Percentiles rank a stretch among this genome's conserved stretches.
Conservation (phyloP, 192 early-diverging fungal genomes). For the Glomus cerebriforme region DNA sequence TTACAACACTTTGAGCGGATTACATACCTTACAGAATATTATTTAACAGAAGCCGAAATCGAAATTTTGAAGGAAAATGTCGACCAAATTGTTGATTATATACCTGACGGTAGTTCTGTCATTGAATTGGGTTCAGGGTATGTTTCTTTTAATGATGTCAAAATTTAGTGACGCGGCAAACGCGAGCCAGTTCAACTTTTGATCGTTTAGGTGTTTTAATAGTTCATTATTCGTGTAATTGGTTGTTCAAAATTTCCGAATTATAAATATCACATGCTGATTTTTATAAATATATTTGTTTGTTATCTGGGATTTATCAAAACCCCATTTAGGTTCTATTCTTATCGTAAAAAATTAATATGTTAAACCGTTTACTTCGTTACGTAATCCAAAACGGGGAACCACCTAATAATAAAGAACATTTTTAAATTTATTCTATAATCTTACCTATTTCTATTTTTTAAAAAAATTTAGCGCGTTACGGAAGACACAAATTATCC, state of each 20-base stretch:
- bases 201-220: too few relatives aligned
- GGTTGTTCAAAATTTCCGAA: too few relatives aligned
- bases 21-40: constrained; percentile 85
- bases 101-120: constrained; percentile 68
- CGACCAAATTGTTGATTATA: constrained; percentile 62
- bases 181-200: too few relatives aligned
- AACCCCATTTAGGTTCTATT: too few relatives aligned
- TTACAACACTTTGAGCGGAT: constrained; percentile 90
- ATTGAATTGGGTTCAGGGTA: constrained; percentile 92
- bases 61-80: constrained; percentile 71
- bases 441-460: background rate
- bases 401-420: background rate
- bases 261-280: too few relatives aligned
- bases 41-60: constrained; percentile 83
- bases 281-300: too few relatives aligned
- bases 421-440: background rate
- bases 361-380: too few relatives aligned
- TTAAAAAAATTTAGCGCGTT: constrained; percentile 58
- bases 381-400: too few relatives aligned
- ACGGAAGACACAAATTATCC: constrained; percentile 83
- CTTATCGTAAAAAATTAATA: too few relatives aligned
- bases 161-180: too few relatives aligned
- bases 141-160: background rate
- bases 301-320: too few relatives aligned
- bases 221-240: too few relatives aligned